Evolutionary conservation across 306 rosid species (phyloP), one percentile per base, ranked within the genome.

Genomic region (Carpinus fangiana): DNA sequence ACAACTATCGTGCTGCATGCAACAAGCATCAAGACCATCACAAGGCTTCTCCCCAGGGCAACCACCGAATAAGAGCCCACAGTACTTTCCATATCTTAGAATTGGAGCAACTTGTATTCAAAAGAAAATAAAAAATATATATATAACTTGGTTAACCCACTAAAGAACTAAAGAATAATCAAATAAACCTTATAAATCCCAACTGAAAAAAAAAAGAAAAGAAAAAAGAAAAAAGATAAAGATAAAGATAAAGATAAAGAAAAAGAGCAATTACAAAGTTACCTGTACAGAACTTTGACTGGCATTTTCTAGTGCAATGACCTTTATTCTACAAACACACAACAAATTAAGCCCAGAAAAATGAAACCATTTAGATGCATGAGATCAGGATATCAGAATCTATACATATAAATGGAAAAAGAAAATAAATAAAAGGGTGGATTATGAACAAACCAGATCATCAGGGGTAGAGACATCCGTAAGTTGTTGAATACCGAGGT

Each of bases 21-120:
- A 96, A 55, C 99, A 93, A 56, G 91, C 88, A 53, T 96, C 99
- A 55, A 93, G 95, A 67, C 94, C 99, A 89, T 96, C 96, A 75
- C 99, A 96, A 52, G 99, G 99, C 26, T n/a, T 73, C 86, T 96
- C 93, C 28, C 97, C 98, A 0, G 97, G 96, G 76, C 99, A 96
- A 54, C 99, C 99, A 76, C 99, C 91, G 36, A 89, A 93, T 46
- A 93, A 59, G 34, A 93, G 89, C 34, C 98, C 98, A 80, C 99
- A 95, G 62, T 93, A 95, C 86, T 95, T 93, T 34, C 98, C 99
- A 85, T 95, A 95, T 86, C 92, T 86, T 82, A 96, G 76, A 53
- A 93, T 78, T 80, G 98, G 98, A 69, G 99, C 90, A 78, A 95
- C 99, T 91, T 75, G 38, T 34, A 72, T 51, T 76, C 38, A 21